Evolutionary conservation across 345 rosid genomes (phyloP).

Genomic region (Combretum micranthum): DNA sequence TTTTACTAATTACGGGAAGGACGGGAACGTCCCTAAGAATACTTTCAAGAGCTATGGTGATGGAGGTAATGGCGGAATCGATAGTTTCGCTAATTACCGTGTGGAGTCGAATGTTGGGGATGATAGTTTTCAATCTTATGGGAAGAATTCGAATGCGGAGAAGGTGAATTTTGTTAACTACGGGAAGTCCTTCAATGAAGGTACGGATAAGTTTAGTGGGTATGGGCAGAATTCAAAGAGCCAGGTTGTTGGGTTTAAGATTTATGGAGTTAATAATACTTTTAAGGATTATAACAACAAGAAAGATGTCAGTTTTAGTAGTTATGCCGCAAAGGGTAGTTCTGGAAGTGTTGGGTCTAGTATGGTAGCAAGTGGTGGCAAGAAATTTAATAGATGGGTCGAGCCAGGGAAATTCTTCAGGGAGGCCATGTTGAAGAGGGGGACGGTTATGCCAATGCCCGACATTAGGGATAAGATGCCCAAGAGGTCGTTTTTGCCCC

Average conservation of each 20-base stretch:
- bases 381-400: constrained; percentile 54
- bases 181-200: constrained; percentile 49
- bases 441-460: constrained; percentile 71
- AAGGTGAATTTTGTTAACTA: constrained; percentile 42
- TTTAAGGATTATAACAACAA: constrained; percentile 48
- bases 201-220: constrained; percentile 46
- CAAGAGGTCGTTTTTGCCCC: constrained; percentile 80
- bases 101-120: constrained; percentile 53
- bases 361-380: constrained; percentile 20
- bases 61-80: constrained; percentile 36
- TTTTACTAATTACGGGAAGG: constrained; percentile 61
- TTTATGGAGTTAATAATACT: constrained; percentile 39
- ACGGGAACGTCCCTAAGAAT: constrained; percentile 60
- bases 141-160: constrained; percentile 36
- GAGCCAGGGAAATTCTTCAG: constrained; percentile 84
- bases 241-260: constrained; percentile 34
- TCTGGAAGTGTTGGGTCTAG: constrained; percentile 3
- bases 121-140: constrained; percentile 60
- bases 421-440: constrained; percentile 56
- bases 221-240: constrained; percentile 42
- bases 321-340: constrained; percentile 27
- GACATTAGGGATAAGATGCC: constrained; percentile 92
- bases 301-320: constrained; percentile 33
- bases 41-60: constrained; percentile 53
- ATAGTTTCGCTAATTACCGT: constrained; percentile 47